Evolutionary conservation across 1,284 basidiomycete species (phyloP).

Genomic region (Bjerkandera adusta): DNA sequence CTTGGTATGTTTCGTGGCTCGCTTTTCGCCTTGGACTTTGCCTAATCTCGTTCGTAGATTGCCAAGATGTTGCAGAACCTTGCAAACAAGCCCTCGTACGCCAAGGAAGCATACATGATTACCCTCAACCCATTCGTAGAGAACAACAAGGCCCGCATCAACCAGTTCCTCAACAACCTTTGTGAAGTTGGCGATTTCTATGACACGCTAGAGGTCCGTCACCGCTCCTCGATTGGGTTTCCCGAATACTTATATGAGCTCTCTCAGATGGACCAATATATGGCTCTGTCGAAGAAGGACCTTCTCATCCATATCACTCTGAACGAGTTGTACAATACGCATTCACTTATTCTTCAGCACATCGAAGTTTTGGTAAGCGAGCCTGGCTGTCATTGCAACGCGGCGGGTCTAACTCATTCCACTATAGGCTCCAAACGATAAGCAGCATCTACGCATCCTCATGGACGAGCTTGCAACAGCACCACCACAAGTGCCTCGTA

Average conservation of each 20-base stretch:
- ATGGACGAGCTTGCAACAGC: slow-evolving; percentile 94
- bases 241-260: background rate
- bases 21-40: background rate
- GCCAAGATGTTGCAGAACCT: slow-evolving; percentile 99
- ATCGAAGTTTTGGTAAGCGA: slow-evolving; percentile 90
- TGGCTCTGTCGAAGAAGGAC: slow-evolving; percentile 99
- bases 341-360: slow-evolving; percentile 92
- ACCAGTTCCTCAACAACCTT: slow-evolving; percentile 93
- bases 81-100: slow-evolving; percentile 97
- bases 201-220: slow-evolving; percentile 90
- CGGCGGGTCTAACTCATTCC: slow-evolving; percentile 7
- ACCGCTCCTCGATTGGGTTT: background rate
- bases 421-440: slow-evolving; percentile 89
- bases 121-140: slow-evolving; percentile 98
- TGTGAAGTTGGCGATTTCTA: slow-evolving; percentile 99
- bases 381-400: no score
- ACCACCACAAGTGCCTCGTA: slow-evolving; percentile 92
- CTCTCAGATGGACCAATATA: slow-evolving; percentile 96
- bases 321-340: slow-evolving; percentile 98
- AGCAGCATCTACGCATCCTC: slow-evolving; percentile 94
- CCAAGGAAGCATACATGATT: slow-evolving; percentile 99
- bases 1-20: slow-evolving; percentile 48
- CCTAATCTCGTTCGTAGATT: slow-evolving; percentile 53
- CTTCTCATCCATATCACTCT: slow-evolving; percentile 98
- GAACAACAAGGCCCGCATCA: slow-evolving; percentile 96